A percentile compares a stretch with the other conserved stretches of the same genome.
Conservation (phyloP, 768 basidiomycete genomes). For the Lentinula guzmanii region DNA sequence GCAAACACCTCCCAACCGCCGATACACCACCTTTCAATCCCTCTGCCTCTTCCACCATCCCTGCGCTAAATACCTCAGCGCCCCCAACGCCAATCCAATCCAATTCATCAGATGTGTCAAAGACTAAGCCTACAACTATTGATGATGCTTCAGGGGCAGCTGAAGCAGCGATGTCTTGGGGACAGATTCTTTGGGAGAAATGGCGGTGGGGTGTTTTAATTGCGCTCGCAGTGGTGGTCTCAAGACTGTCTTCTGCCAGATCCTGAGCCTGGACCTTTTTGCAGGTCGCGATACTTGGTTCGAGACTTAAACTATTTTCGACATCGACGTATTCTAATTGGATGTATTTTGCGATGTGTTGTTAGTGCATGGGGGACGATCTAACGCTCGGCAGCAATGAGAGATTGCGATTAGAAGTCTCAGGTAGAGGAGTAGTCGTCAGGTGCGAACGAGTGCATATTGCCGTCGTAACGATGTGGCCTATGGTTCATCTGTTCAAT, state of each 20-base stretch:
- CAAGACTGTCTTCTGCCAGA: constrained; percentile 57
- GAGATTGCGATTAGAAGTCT: too few relatives aligned
- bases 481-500: too few relatives aligned
- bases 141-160: constrained; percentile 23
- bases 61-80: constrained; percentile 9
- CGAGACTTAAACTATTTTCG: too few relatives aligned
- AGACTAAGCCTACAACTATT: constrained; percentile 12
- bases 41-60: constrained; percentile 9
- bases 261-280: not conserved
- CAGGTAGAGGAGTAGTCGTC: too few relatives aligned
- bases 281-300: too few relatives aligned
- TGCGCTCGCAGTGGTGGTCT: constrained; percentile 71
- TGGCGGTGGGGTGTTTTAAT: constrained; percentile 82
- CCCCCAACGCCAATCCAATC: constrained; percentile 4
- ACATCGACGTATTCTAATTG: too few relatives aligned
- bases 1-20: constrained; percentile 34
- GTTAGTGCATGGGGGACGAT: too few relatives aligned
- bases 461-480: too few relatives aligned
- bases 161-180: constrained; percentile 58
- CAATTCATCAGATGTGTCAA: not conserved
- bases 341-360: too few relatives aligned
- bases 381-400: too few relatives aligned
- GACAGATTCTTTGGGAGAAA: constrained; percentile 71
- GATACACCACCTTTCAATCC: constrained; percentile 11
- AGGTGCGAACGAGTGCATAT: too few relatives aligned